Evolutionary conservation across 306 rosid species (phyloP).

Genomic region (Fragaria vesca): DNA sequence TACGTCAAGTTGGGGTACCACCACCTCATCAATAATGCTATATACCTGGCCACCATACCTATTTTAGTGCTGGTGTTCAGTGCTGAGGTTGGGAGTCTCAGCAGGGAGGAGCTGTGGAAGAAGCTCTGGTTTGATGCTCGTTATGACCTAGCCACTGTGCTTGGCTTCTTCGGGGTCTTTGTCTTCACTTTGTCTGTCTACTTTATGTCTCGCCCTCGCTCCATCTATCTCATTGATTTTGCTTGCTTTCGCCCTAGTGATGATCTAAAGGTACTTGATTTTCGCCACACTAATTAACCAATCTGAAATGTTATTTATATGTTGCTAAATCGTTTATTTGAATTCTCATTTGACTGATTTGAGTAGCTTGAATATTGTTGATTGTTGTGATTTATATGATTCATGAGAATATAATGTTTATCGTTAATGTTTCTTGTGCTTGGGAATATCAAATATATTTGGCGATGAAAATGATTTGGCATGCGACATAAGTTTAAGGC

Average conservation of each 20-base stretch:
- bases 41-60: slow-evolving; percentile 79
- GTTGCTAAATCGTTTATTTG: neutral
- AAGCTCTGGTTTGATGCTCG: slow-evolving; percentile 84
- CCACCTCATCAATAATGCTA: slow-evolving; percentile 83
- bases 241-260: slow-evolving; percentile 70
- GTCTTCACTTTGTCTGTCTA: slow-evolving; percentile 82
- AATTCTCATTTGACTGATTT: neutral
- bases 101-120: slow-evolving; percentile 78
- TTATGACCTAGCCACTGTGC: slow-evolving; percentile 78
- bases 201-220: slow-evolving; percentile 86
- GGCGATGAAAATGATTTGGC: neutral
- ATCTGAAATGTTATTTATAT: neutral
- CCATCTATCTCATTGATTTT: slow-evolving; percentile 83
- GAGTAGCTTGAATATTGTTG: neutral
- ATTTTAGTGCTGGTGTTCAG: slow-evolving; percentile 73
- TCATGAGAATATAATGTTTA: neutral
- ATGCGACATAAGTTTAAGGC: no score
- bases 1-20: slow-evolving; percentile 91
- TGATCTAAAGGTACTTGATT: slow-evolving; percentile 57
- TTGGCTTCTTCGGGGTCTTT: slow-evolving; percentile 71
- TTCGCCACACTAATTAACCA: neutral
- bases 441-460: neutral
- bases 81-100: slow-evolving; percentile 84
- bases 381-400: neutral
- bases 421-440: neutral